phyloP scores from a whole-genome alignment of 352 stramenopile species.

The Globisporangium heterothallicum region DNA sequence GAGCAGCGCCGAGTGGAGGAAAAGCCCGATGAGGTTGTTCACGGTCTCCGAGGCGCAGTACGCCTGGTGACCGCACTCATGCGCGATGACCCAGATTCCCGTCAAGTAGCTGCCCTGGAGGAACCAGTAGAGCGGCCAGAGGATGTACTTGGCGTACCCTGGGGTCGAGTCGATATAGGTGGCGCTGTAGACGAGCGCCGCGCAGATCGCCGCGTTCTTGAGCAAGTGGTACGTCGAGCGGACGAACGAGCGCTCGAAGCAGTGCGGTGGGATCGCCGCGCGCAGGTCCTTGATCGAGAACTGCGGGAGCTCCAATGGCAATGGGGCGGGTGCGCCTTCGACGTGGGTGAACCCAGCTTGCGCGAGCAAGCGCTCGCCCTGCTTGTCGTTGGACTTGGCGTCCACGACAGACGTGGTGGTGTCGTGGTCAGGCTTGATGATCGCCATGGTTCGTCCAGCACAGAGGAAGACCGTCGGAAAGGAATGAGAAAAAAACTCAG shows the following conservation, averaged over 20 bases:
- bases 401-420: slow-evolving; percentile 23
- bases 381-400: slow-evolving; percentile 13
- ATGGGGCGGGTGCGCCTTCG: slow-evolving; percentile 61
- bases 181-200: slow-evolving; percentile 85
- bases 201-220: slow-evolving; percentile 89
- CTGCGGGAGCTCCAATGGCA: slow-evolving; percentile 77
- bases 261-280: slow-evolving; percentile 92
- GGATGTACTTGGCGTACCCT: slow-evolving; percentile 20
- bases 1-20: slow-evolving; percentile 95
- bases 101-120: slow-evolving; percentile 96
- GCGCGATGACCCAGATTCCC: slow-evolving; percentile 95
- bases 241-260: slow-evolving; percentile 94
- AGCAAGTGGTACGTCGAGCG: slow-evolving; percentile 90
- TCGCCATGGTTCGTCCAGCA: slow-evolving; percentile 39
- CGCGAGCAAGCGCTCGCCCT: slow-evolving; percentile 39
- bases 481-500: no score
- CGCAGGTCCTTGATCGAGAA: slow-evolving; percentile 89
- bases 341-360: slow-evolving; percentile 68
- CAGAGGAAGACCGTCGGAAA: slow-evolving; percentile 1
- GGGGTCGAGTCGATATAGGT: slow-evolving; percentile 51
- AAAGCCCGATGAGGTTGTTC: slow-evolving; percentile 95
- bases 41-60: slow-evolving; percentile 92
- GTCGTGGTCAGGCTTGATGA: slow-evolving; percentile 57
- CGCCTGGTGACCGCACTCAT: slow-evolving; percentile 97
- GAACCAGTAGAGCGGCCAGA: slow-evolving; percentile 97